Conservation (phyloP, 805 yeast species). For the Lipomyces yamadae region DNA sequence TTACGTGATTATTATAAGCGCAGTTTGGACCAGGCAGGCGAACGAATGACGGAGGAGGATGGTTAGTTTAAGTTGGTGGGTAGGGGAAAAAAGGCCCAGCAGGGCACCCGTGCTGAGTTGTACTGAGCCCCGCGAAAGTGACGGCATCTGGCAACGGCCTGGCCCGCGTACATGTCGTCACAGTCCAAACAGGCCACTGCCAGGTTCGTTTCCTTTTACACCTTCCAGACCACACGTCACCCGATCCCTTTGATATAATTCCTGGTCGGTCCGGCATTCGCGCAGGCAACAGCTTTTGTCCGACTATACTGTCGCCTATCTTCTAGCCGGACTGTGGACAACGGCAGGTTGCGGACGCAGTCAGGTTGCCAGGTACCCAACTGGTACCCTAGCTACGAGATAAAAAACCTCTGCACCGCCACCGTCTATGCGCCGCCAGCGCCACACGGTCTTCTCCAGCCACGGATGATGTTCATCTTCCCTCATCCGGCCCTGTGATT, state of each 20-base stretch:
- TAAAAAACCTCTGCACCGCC: neutral
- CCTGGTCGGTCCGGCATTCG: neutral
- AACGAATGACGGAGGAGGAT: neutral
- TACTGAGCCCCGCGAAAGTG: neutral
- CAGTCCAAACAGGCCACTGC: neutral
- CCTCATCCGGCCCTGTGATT: neutral
- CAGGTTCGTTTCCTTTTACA: neutral
- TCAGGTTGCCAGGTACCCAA: neutral
- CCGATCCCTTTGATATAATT: neutral
- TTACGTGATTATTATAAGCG: constrained; percentile 8
- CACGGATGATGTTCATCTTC: neutral
- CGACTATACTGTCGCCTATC: neutral
- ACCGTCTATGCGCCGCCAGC: constrained; percentile 10
- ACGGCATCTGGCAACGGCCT: neutral
- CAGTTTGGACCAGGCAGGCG: neutral
- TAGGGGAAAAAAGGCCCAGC: neutral
- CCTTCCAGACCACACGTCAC: neutral
- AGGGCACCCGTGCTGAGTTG: neutral
- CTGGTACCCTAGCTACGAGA: neutral
- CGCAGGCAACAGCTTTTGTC: neutral
- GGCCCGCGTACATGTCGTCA: constrained; percentile 1
- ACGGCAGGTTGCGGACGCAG: neutral
- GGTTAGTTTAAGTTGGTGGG: neutral
- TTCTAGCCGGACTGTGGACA: neutral
- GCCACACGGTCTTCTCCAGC: constrained; percentile 6